A percentile compares a stretch with the other conserved stretches of the same genome.
Evolutionary conservation across 2,329 filamentous ascomycete genomes (phyloP).

Genomic region (Tricladium varicosporioides): DNA sequence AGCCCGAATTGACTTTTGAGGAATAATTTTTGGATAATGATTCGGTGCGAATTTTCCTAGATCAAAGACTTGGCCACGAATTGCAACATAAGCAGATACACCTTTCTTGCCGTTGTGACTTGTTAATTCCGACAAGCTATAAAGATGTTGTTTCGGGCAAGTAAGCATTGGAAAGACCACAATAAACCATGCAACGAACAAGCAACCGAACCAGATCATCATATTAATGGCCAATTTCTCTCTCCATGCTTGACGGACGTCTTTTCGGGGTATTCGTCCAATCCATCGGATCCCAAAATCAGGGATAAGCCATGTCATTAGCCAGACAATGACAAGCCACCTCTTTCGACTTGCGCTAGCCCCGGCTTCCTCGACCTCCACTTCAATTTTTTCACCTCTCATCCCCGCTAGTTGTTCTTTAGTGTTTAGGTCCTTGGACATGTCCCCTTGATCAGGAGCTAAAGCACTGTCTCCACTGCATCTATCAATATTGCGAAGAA

Average conservation of each 20-base stretch:
- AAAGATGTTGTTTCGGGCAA: constrained; percentile 90
- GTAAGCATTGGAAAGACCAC: constrained; percentile 83
- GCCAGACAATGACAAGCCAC: constrained; percentile 82
- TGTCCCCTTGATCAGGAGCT: constrained; percentile 88
- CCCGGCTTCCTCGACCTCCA: constrained; percentile 82
- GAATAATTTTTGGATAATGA: constrained; percentile 72
- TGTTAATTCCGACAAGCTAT: constrained; percentile 72
- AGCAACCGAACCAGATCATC: constrained; percentile 88
- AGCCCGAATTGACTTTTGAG: constrained; percentile 61
- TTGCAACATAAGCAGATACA: constrained; percentile 66
- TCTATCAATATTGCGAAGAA: constrained; percentile 70
- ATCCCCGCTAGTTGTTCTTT: constrained; percentile 93
- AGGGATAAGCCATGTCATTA: constrained; percentile 83
- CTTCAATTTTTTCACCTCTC: constrained; percentile 83
- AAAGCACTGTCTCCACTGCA: constrained; percentile 92
- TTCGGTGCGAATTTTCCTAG: constrained; percentile 67
- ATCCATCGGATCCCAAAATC: constrained; percentile 76
- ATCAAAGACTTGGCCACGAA: constrained; percentile 88
- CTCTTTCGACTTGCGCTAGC: constrained; percentile 80
- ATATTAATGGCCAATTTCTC: constrained; percentile 98
- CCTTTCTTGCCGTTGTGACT: constrained; percentile 69
- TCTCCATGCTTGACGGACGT: constrained; percentile 93
- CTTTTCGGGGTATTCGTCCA: constrained; percentile 86
- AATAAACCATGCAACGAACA: constrained; percentile 81
- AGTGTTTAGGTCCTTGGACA: constrained; percentile 97